These are phyloP conservation scores for Kodamaea plutei DNA, from an alignment of 1,139 yeast species.

Conservation along the genomic window DNA sequence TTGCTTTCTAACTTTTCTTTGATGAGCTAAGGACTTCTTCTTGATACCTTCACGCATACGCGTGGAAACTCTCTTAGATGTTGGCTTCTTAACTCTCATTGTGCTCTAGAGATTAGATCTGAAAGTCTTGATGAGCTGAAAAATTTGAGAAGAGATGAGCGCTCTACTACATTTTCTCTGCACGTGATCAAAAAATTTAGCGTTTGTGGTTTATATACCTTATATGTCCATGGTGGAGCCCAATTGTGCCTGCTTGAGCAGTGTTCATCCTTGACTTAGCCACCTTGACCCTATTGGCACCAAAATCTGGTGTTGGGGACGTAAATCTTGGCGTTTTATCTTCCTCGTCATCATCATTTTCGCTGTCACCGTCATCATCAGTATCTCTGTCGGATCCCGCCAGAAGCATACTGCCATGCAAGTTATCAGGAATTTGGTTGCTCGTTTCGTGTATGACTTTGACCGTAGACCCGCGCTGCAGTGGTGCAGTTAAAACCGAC, in stretches of 20 bases:
- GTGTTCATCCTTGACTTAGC: conserved; percentile 2
- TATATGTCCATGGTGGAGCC: too few relatives aligned
- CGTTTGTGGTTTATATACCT: too few relatives aligned
- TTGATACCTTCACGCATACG: conserved; percentile 94
- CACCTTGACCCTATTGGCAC: conserved; percentile 1
- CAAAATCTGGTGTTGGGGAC: conserved; percentile 1
- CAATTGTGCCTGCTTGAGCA: not conserved
- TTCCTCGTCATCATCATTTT: conserved; percentile 2
- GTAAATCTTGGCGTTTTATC: too few relatives aligned
- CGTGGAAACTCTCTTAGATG: conserved; percentile 82
- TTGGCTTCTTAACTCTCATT: conserved; percentile 61
- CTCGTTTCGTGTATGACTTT: too few relatives aligned
- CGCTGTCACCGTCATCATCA: conserved; percentile 3
- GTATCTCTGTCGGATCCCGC: not conserved
- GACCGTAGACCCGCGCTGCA: too few relatives aligned
- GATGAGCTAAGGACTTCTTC: conserved; percentile 91
- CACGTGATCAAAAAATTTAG: too few relatives aligned
- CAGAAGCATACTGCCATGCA: not conserved
- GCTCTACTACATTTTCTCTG: too few relatives aligned
- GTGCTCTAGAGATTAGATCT: conserved; percentile 2
- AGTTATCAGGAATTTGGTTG: too few relatives aligned
- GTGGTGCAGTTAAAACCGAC: too few relatives aligned
- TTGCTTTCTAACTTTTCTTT: conserved; percentile 74
- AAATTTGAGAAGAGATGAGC: conserved; percentile 1
- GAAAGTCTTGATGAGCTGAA: not conserved